Base-by-base conservation (phyloP, 2,329 filamentous ascomycete genomes). In the Nemania diffusa region DNA sequence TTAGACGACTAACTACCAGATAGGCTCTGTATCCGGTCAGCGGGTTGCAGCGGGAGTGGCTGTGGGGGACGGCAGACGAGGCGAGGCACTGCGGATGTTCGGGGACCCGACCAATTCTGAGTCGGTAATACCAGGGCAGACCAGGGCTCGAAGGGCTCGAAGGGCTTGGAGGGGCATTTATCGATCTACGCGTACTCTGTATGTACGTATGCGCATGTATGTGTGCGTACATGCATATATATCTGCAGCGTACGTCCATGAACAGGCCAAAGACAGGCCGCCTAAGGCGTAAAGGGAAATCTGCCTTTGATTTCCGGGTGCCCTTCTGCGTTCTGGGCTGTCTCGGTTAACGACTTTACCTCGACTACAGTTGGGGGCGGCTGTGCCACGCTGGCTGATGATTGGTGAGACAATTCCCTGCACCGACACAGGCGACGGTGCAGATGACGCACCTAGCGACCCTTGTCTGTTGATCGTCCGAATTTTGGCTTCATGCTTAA, bases 1-100 rank as follows among this genome's bases (percentile, higher is more conserved):
- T 65, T 48, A 42, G 58, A 29, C 62, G 62, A 26, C 66, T 58
- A 56, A 65, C 62, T 40, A 55, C n/a, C n/a, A n/a, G n/a, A n/a
- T n/a, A 2, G 22, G 17, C 29, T 17, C 8, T 24, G 50, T 20
- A 57, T 50, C 20, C 32, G 13, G 29, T 37, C 13, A 13, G 24
- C 52, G 32, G 56, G 48, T 59, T 34, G 11, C 46, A 57, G 22
- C 34, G 66, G 42, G 46, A 24, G 62, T 66, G 66, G 66, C 62
- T 66, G 62, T 65, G 66, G 50, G 15, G 32, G 26, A 59, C 24
- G 7, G 48, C 5, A 22, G 7, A 46, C 34, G 13, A 29, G 42
- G 48, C 50, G 57, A 42, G 56, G 56, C 65, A 59, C 27, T 58
- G 55, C 32, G 29, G 20, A 53, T 37, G 15, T 52, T 48, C 24